Percentiles rank a stretch among this genome's conserved stretches.
Evolutionary conservation across 1,284 basidiomycete genomes (phyloP).

Genomic region (Phylloboletellus chloephorus): DNA sequence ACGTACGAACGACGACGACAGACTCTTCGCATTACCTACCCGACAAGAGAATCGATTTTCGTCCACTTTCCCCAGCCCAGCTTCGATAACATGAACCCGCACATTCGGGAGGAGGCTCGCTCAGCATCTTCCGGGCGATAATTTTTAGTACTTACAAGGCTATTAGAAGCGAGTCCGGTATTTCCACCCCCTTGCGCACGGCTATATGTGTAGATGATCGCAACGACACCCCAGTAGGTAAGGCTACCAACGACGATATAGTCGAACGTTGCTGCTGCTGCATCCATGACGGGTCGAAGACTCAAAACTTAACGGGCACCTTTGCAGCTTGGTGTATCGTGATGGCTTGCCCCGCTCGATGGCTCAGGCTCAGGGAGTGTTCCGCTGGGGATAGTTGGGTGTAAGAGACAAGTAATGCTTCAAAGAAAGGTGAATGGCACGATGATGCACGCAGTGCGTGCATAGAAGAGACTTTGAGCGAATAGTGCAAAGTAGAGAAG

Average conservation of each 20-base stretch:
- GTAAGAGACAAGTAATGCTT: neutral
- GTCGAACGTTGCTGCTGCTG: conserved; percentile 14
- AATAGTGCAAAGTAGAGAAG: too few species aligned
- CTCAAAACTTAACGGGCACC: neutral
- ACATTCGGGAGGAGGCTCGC: neutral
- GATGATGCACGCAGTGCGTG: too few species aligned
- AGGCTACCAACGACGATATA: conserved; percentile 21
- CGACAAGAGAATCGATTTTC: conserved; percentile 15
- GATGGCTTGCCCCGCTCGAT: neutral
- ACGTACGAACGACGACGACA: neutral
- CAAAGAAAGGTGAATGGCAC: too few species aligned
- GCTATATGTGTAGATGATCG: neutral
- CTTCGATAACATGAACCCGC: conserved; percentile 17
- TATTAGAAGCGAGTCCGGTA: conserved; percentile 14
- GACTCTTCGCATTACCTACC: neutral
- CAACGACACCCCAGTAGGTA: neutral
- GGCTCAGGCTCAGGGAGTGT: neutral
- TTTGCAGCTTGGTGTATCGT: neutral
- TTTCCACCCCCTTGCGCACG: conserved; percentile 13
- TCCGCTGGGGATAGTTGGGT: conserved; percentile 1
- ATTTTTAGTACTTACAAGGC: conserved; percentile 10
- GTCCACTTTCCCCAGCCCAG: conserved; percentile 14
- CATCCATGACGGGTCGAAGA: conserved; percentile 5
- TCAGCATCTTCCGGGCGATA: neutral
- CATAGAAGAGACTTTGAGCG: too few species aligned